Evolutionary conservation across 495 filamentous ascomycete genomes (phyloP), one percentile per base, ranked within the genome.

Genomic region (Cercophora scortea): DNA sequence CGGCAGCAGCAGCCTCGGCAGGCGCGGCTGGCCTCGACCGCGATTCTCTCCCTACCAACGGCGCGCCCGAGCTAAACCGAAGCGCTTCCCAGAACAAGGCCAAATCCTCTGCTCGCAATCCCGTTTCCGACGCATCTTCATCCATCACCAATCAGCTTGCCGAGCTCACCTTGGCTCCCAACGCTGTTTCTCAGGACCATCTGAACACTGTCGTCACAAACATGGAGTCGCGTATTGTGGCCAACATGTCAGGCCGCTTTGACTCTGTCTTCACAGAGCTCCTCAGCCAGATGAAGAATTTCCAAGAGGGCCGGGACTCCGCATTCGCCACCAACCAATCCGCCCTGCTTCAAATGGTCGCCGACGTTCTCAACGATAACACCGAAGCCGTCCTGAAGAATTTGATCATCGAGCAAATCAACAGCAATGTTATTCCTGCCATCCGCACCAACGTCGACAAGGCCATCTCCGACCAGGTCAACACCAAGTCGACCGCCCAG

Each of bases 291-390:
- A 68, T 69, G 51, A 55, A 65, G 32, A 42, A 32, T n/a, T 62
- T 67, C 45, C 57, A 59, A 36, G 62, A 65, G n/a, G 56, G 42
- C 34, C 62, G 64, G 38, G 64, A 67, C 36, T 50, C 57, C 5
- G 58, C 61, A 17, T 67, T 65, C 41, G 54, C 53, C 32, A 64
- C 59, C 51, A 73, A 69, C 50, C 72, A 76, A 54, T 69, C 67
- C 9, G 56, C 69, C 11, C 58, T 99, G 34, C 78, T 99, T 47
- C 86, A 89, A 17, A 76, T 95, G 42, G 88, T 99, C 8, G 93
- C 90, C 1, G 83, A 79, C 47, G 92, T 93, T 11, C 75, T 99
- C 16, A 87, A 89, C 16, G 85, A 93, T 43, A 97, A 96, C 55
- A 88, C 94, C 32, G 90, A 96, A 65, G 79, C 84, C 58, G 86